These are phyloP conservation scores for Cryptosporidium baileyi DNA, from an alignment of 169 alveolate species.

Conservation along the genomic window DNA sequence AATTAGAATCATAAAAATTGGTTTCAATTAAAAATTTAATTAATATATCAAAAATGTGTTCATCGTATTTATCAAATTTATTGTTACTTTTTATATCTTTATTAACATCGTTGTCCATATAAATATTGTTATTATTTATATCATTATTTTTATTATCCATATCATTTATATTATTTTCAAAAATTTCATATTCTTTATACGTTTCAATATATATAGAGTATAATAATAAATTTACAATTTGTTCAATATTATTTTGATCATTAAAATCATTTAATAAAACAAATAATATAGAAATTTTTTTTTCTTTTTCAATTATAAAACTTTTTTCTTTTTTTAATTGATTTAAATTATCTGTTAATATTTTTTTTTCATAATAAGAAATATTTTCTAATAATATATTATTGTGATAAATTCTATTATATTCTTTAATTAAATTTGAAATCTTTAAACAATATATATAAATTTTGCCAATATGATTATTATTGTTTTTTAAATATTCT, in stretches of 20 bases:
- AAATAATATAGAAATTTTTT: not conserved
- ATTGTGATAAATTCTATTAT: not conserved
- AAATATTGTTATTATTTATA: too few species aligned
- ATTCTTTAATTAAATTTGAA: not conserved
- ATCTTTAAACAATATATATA: slow-evolving; percentile 5
- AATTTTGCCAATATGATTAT: not conserved
- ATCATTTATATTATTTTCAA: too few species aligned
- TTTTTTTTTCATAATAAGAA: not conserved
- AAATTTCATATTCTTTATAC: not conserved
- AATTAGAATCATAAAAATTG: not conserved
- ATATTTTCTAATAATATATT: not conserved
- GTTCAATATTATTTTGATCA: not conserved
- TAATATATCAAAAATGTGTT: not conserved
- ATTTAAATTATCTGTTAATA: not conserved
- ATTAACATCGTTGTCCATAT: too few species aligned
- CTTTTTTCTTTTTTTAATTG: not conserved
- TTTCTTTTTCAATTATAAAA: not conserved
- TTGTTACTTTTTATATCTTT: too few species aligned
- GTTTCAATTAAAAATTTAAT: not conserved
- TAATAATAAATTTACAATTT: not conserved
- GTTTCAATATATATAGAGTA: not conserved
- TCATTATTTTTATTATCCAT: too few species aligned
- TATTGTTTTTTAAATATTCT: not conserved
- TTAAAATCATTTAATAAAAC: not conserved
- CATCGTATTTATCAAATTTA: not conserved